Evolutionary conservation across 345 rosid species (phyloP), one percentile per base, ranked within the genome.

Genomic region (Acer negundo): DNA sequence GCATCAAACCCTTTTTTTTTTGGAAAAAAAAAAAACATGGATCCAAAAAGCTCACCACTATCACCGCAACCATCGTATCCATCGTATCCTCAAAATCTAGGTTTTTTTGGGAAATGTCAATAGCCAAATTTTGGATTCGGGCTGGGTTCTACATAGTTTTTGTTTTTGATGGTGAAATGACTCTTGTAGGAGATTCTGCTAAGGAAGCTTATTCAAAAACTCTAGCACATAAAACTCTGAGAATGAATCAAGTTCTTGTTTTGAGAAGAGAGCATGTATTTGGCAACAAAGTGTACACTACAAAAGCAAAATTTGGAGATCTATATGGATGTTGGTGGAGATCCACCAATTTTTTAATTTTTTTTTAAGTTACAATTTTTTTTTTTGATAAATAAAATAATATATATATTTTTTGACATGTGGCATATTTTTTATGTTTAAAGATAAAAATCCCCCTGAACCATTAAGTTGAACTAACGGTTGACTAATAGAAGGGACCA

Each of bases 11-110:
- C 74, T 83, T 90, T 28, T 22, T 86, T 62, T 96, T 96, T 74
- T 96, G 99, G 98, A 90, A 83, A 76, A 96, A 84, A 77, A 76
- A 96, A 83, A 77, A n/a, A n/a, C 82, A 83, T 13, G 99, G 99
- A 65, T 88, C 91, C 81, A 92, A 84, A 72, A 85, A 73, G 62
- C 81, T 94, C 17, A 51, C 56, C 31, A 3, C 61, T 58, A 23
- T 3, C 26, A 10, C 69, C 56, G 2, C 61, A 56, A n/a, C 6
- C 26, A 9, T 64, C 47, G 35, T 81, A 23, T 80, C 73, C 90
- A 26, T 26, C 1, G 28, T 26, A n/a, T n/a, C n/a, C n/a, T n/a
- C n/a, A n/a, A n/a, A n/a, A n/a, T n/a, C n/a, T n/a, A n/a, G 85
- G 59, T 79, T 96, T 81, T 89, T 84, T 19, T 96, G 97, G 98